phyloP scores from a whole-genome alignment of 225 moss, liverwort and hornwort species.

The Neckera pumila region DNA sequence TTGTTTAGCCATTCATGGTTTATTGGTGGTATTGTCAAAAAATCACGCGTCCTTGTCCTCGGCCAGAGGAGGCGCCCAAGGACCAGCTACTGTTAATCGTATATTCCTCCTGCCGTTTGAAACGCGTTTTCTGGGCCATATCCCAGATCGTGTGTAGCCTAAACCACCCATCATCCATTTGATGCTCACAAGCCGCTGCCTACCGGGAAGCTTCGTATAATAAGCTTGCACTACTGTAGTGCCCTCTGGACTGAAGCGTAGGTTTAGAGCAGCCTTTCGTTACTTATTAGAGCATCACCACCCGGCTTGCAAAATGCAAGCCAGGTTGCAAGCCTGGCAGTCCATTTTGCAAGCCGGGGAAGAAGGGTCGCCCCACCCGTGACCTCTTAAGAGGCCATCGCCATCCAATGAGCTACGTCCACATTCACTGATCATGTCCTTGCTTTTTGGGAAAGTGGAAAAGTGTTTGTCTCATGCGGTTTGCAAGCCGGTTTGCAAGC shows the following conservation, averaged over 20 bases:
- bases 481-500: too few relatives aligned
- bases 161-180: neutral
- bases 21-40: neutral
- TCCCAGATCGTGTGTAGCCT: neutral
- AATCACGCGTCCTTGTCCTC: neutral
- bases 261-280: neutral
- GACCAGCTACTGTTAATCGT: neutral
- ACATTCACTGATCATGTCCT: too few relatives aligned
- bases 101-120: neutral
- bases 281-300: too few relatives aligned
- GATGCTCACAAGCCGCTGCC: neutral
- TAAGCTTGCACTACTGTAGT: neutral
- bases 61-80: neutral
- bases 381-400: too few relatives aligned
- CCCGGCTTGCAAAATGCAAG: too few relatives aligned
- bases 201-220: neutral
- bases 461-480: too few relatives aligned
- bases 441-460: too few relatives aligned
- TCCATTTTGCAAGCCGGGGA: too few relatives aligned
- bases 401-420: too few relatives aligned
- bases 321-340: too few relatives aligned
- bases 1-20: neutral
- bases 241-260: neutral
- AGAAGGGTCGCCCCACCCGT: too few relatives aligned
- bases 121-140: neutral